These are phyloP conservation scores for Calvatia gigantea DNA, from an alignment of 768 basidiomycete species.

Conservation along the genomic window DNA sequence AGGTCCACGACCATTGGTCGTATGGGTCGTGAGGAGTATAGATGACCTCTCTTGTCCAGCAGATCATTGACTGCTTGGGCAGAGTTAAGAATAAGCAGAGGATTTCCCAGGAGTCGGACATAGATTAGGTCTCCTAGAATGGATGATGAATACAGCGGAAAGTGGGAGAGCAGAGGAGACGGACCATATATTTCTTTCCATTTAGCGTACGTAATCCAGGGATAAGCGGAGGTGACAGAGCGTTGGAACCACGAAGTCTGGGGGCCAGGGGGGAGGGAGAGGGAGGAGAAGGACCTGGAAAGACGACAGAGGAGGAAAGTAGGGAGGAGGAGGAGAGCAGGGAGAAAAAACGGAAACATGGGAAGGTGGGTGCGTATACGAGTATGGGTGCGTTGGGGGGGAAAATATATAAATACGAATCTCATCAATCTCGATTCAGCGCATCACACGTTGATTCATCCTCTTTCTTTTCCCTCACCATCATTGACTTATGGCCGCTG, in stretches of 20 bases:
- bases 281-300: not conserved
- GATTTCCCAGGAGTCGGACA: constrained; percentile 29
- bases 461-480: not conserved
- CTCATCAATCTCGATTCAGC: not conserved
- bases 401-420: not conserved
- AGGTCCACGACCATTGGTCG: constrained; percentile 40
- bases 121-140: constrained; percentile 11
- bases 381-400: not conserved
- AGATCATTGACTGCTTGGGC: constrained; percentile 37
- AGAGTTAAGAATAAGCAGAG: constrained; percentile 44
- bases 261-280: constrained; percentile 33
- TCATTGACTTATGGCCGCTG: constrained; percentile 28
- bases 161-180: not conserved
- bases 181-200: constrained; percentile 43
- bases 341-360: constrained; percentile 3
- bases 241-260: constrained; percentile 28
- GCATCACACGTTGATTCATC: not conserved
- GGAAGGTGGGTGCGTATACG: not conserved
- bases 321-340: not conserved
- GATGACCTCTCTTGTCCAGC: constrained; percentile 40
- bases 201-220: constrained; percentile 42
- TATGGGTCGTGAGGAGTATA: constrained; percentile 41
- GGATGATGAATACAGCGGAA: constrained; percentile 4
- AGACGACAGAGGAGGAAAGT: not conserved
- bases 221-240: constrained; percentile 27